Evolutionary conservation across 768 basidiomycete genomes (phyloP), one percentile per base, ranked within the genome.

Genomic region (Tricholoma saponaceum): DNA sequence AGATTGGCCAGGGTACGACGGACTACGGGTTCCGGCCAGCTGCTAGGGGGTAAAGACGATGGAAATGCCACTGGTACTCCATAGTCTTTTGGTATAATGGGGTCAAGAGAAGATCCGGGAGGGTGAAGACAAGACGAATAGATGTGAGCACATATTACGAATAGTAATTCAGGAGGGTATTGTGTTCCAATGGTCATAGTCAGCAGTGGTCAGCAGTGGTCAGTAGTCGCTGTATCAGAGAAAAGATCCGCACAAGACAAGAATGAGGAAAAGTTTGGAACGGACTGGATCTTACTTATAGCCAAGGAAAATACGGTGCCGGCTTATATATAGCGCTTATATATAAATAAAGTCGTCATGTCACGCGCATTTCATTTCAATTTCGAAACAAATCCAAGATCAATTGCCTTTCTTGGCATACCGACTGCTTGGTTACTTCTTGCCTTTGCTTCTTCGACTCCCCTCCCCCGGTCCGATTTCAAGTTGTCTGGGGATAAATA

Each of bases 161-260:
- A 82, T 55, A 90, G 79, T 14, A 94, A 71, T 65, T 93, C 91
- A 7, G 85, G 77, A 6, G 90, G 91, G 68, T 81, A 90, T 59
- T 80, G 77, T 47, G 66, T 56, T 39, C 67, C 63, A 68, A 68
- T 67, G 50, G 64, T 60, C 56, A 64, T 67, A 72, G 73, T 75
- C 52, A 61, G 59, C 10, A 30, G 30, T 1, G 30, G 10, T 30
- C 8, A 30, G 16, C 4, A 1, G 4, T 32, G 3, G 30, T 32
- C 30, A 32, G 30, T 32, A 32, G n/a, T n/a, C 12, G 3, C 12
- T 32, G 30, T 32, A 32, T 28, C 28, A 28, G 8, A 28, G 28
- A 4, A 9, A 32, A 9, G 7, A 32, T 6, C 8, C 12, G 30
- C 30, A 32, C 30, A 9, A 32, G 35, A 35, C 9, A 35, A 14